Evolutionary conservation across 2,329 filamentous ascomycete species (phyloP).

Genomic region (Colletotrichum aenigma): DNA sequence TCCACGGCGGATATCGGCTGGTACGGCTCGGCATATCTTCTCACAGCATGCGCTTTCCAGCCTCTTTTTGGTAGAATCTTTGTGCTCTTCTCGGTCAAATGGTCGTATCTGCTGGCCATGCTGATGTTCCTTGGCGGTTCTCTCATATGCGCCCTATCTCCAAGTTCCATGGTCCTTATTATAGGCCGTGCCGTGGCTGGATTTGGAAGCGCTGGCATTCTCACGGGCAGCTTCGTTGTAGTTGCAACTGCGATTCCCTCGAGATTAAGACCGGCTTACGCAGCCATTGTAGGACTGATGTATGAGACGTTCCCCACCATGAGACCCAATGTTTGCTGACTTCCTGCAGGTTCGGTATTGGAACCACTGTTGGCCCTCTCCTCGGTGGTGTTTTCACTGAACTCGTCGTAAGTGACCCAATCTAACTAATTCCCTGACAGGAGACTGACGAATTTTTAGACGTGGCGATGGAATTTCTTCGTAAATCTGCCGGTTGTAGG

Average conservation of each 20-base stretch:
- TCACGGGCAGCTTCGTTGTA: slow-evolving; percentile 38
- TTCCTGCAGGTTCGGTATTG: slow-evolving; percentile 34
- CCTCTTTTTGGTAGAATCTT: slow-evolving; percentile 30
- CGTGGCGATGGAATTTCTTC: slow-evolving; percentile 23
- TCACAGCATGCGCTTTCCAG: slow-evolving; percentile 30
- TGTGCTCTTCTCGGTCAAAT: slow-evolving; percentile 41
- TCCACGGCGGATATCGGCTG: slow-evolving; percentile 47
- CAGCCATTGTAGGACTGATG: slow-evolving; percentile 35
- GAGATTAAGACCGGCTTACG: slow-evolving; percentile 31
- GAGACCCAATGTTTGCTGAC: not conserved
- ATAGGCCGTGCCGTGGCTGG: slow-evolving; percentile 16
- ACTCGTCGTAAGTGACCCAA: slow-evolving; percentile 28
- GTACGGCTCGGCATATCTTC: slow-evolving; percentile 49
- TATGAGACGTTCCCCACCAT: slow-evolving; percentile 17
- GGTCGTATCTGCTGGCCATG: slow-evolving; percentile 24
- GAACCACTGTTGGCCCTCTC: slow-evolving; percentile 35
- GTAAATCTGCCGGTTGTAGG: slow-evolving; percentile 30
- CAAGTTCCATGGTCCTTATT: slow-evolving; percentile 5
- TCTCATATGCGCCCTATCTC: slow-evolving; percentile 11
- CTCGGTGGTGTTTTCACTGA: slow-evolving; percentile 41
- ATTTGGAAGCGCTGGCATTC: slow-evolving; percentile 25
- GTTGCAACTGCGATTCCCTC: slow-evolving; percentile 34
- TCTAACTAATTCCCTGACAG: no score
- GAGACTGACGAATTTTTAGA: slow-evolving; percentile 22
- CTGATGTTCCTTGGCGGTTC: slow-evolving; percentile 8